Evolutionary conservation across 305 asterid genomes (phyloP).

Genomic region (Fraxinus nigra): DNA sequence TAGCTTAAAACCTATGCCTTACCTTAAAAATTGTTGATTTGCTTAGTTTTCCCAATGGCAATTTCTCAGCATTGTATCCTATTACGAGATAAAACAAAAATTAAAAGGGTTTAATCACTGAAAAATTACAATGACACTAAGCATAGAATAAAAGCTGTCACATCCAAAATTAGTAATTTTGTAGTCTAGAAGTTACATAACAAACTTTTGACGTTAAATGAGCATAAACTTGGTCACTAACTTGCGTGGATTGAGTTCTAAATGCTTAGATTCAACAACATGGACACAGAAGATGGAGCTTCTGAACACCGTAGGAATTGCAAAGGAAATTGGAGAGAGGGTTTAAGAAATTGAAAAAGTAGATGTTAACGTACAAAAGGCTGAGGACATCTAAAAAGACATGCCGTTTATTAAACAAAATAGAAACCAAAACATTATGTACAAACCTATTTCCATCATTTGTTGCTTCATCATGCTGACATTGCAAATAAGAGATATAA

Average conservation of each 20-base stretch:
- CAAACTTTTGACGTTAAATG: conserved; percentile 13
- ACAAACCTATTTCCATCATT: conserved; percentile 89
- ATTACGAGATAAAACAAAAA: conserved; percentile 20
- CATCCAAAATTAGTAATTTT: conserved; percentile 3
- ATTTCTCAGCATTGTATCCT: conserved; percentile 95
- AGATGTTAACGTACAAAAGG: background rate
- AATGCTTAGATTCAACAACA: background rate
- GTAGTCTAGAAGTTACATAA: conserved; percentile 3
- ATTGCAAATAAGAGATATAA: conserved; percentile 83
- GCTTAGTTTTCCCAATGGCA: conserved; percentile 94
- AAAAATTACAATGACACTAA: conserved; percentile 7
- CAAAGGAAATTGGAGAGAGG: background rate
- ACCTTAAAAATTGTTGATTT: conserved; percentile 84
- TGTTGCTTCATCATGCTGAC: conserved; percentile 94
- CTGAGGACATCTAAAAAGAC: conserved; percentile 11
- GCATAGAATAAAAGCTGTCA: conserved; percentile 2
- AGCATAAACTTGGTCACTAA: conserved; percentile 10
- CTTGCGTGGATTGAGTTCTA: background rate
- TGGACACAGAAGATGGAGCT: background rate
- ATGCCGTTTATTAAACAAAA: background rate
- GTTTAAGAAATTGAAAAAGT: background rate
- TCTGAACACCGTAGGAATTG: background rate
- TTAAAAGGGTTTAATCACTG: conserved; percentile 13
- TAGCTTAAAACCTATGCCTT: conserved; percentile 21
- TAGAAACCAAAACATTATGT: background rate